Evolutionary conservation across 106 monocot genomes (phyloP), one percentile per base, ranked within the genome.

Genomic region (Phalaenopsis aphrodite): DNA sequence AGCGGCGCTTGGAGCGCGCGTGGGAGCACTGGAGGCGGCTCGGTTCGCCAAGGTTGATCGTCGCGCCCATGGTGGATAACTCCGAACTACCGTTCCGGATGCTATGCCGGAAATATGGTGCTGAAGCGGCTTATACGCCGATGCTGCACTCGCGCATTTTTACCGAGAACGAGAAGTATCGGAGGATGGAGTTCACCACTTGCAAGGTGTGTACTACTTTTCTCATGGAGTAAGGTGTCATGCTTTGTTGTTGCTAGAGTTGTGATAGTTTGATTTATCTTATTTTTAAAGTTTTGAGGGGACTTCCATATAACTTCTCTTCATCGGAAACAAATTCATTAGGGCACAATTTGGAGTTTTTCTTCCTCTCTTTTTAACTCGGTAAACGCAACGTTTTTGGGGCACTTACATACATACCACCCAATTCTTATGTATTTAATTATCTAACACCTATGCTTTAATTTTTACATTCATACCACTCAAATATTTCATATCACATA

Each of bases 31-130:
- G 99, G 99, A 83, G 77, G 81, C 56, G 80, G 48, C 84, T 99
- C 5, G 95, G 99, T 5, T 82, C 79, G 56, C 99, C 99, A 11
- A 88, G 81, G 79, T 73, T 95, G 39, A 30, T 93, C 5, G 95
- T 99, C 65, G 95, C 99, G 56, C 99, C 99, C 37, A 99, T 99
- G 99, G 99, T 99, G 73, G 99, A 99, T 77, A 99, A 99, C 86
- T 99, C 99, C n/a, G 99, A 99, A 87, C 91, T 99, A 6, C 99
- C 99, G 43, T 99, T 99, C 85, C 92, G 99, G 74, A 95, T 99
- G 99, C 88, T 99, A 17, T 99, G 99, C 83, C 71, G 99, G 79
- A 90, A 83, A 78, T 99, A 99, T 80, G 95, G 99, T 11, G 92
- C 99, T 4, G 80, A 87, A 83, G 99, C 91, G 1, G 99, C 99